These are phyloP conservation scores for Alternaria arborescens DNA, from an alignment of 2,329 filamentous ascomycete genomes.

Conservation along the genomic window DNA sequence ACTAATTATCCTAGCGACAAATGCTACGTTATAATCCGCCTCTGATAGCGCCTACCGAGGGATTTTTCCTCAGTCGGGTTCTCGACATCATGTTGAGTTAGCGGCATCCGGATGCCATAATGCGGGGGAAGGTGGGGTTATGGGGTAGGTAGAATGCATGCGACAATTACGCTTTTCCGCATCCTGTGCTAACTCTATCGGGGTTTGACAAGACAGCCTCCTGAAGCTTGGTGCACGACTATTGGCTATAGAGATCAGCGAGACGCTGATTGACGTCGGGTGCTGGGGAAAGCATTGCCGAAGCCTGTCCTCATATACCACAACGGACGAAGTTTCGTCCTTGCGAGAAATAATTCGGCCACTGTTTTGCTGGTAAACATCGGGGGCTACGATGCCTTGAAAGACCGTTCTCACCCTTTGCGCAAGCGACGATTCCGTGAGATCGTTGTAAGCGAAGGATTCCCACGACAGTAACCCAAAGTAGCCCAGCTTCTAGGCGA, in stretches of 20 bases:
- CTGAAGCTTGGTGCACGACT: background rate
- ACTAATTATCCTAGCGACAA: background rate
- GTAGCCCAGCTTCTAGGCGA: too few relatives aligned
- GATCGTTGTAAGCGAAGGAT: too few relatives aligned
- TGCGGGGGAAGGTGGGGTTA: constrained; percentile 39
- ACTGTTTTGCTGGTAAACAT: background rate
- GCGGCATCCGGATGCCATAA: constrained; percentile 20
- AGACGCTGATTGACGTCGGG: background rate
- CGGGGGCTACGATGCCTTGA: too few relatives aligned
- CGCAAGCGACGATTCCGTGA: too few relatives aligned
- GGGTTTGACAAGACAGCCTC: constrained; percentile 10
- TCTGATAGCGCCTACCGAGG: constrained; percentile 19
- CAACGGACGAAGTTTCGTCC: background rate
- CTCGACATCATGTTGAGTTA: background rate
- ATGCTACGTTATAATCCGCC: background rate
- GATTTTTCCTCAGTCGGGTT: background rate
- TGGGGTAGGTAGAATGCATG: constrained; percentile 13
- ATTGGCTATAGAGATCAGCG: constrained; percentile 2
- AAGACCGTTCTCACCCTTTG: too few relatives aligned
- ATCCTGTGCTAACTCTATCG: constrained; percentile 10
- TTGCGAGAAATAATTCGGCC: background rate
- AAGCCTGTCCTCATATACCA: constrained; percentile 19
- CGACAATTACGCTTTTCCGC: background rate
- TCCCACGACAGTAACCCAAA: too few relatives aligned
- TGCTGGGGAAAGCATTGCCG: constrained; percentile 17